Evolutionary conservation across 2,329 filamentous ascomycete species (phyloP), one percentile per base, ranked within the genome.

Genomic region (Westerdykella aurantiaca): DNA sequence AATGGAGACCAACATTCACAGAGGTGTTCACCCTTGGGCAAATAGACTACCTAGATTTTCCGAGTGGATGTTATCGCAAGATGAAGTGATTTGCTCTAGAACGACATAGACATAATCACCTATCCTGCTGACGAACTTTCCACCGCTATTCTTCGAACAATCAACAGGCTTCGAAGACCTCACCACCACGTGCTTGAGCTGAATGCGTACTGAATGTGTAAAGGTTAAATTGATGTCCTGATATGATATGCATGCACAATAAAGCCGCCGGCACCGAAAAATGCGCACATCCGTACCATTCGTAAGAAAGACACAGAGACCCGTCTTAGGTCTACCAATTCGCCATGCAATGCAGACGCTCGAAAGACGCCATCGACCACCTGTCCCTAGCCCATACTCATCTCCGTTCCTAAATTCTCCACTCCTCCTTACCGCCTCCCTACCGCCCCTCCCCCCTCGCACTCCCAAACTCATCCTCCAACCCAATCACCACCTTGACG

Each of bases 391-490:
- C 16, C 39, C 9, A 21, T 16, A 21, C 21, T 17, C 10, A 41
- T 41, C 11, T 16, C 10, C 17, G 5, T 6, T 33, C 17, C 35
- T 23, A 21, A 31, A 22, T 13, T 34, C 29, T 33, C 10, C 34
- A 12, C 22, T 25, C 29, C 7, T 9, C n/a, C 25, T 29, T 34
- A n/a, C 39, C 22, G 46, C 41, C 39, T 39, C 42, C 38, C 33
- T 18, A 35, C 33, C 31, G 47, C 42, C 43, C 44, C 43, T 33
- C 37, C 37, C 21, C 34, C 17, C 46, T 41, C 39, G 38, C 44
- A 38, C 50, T 47, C 5, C 89, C 89, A 67, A 98, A 98, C 70
- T 97, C 88, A 64, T 98, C 93, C 59, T 88, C 88, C 53, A 98
- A 71, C 73, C 91, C 87, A 70, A 98, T 74, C 45, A 86, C 78